A percentile compares a stretch with the other conserved stretches of the same genome.
Evolutionary conservation across 345 rosid genomes (phyloP).

Genomic region (Dipteronia sinensis): DNA sequence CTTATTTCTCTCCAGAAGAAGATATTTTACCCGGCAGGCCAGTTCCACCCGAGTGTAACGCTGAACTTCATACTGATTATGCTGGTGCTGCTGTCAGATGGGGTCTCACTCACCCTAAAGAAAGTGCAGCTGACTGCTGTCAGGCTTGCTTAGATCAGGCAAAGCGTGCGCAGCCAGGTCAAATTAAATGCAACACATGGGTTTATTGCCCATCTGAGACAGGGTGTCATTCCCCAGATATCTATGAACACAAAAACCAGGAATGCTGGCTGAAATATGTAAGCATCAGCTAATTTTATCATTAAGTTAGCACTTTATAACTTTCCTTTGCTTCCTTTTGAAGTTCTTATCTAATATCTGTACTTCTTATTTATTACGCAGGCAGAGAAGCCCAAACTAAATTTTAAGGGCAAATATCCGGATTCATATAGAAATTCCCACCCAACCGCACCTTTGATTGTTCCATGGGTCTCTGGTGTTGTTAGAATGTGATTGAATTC

Average conservation of each 20-base stretch:
- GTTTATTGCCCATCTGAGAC: slow-evolving; percentile 88
- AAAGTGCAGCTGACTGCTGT: slow-evolving; percentile 99
- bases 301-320: slow-evolving; percentile 1
- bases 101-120: slow-evolving; percentile 96
- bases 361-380: slow-evolving; percentile 43
- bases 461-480: slow-evolving; percentile 97
- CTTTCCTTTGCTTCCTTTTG: slow-evolving; percentile 16
- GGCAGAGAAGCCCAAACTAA: slow-evolving; percentile 78
- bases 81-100: slow-evolving; percentile 91
- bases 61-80: slow-evolving; percentile 91
- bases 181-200: slow-evolving; percentile 91
- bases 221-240: slow-evolving; percentile 92
- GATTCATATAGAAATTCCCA: slow-evolving; percentile 77
- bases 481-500: slow-evolving; percentile 43
- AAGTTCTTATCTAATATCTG: slow-evolving; percentile 4
- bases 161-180: slow-evolving; percentile 70
- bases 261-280: slow-evolving; percentile 99
- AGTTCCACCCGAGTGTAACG: slow-evolving; percentile 69
- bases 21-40: slow-evolving; percentile 87
- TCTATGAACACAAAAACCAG: slow-evolving; percentile 75
- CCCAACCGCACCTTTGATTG: slow-evolving; percentile 75
- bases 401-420: slow-evolving; percentile 75
- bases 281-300: slow-evolving; percentile 31
- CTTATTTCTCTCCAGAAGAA: slow-evolving; percentile 51
- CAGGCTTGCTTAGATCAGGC: slow-evolving; percentile 97